A percentile compares a stretch with the other conserved stretches of the same genome.
Conservation (phyloP, 2,329 filamentous ascomycete species). For the Xylariomycetidae sp. region DNA sequence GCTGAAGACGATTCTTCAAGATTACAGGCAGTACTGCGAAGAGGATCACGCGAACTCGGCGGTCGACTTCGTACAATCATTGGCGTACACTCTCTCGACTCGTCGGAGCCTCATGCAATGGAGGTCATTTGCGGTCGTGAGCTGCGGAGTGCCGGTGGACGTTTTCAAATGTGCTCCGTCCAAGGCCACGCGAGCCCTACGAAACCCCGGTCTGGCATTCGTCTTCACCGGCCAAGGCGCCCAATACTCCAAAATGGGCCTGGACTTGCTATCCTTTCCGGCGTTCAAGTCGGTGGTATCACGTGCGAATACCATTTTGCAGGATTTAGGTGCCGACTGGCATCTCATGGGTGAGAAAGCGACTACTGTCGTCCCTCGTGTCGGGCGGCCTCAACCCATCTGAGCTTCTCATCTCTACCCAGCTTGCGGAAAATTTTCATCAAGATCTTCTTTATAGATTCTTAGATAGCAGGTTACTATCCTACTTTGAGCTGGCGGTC, state of each 20-base stretch:
- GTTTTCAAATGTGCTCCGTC: too few relatives aligned
- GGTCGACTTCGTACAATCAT: too few relatives aligned
- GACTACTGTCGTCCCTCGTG: too few relatives aligned
- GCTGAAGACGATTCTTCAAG: too few relatives aligned
- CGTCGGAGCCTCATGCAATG: conserved; percentile 9
- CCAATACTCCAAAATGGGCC: conserved; percentile 31
- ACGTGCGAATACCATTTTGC: background rate
- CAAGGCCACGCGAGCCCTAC: background rate
- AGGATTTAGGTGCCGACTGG: conserved; percentile 8
- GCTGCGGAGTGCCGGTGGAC: conserved; percentile 1
- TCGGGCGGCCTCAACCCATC: too few relatives aligned
- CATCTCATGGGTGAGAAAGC: conserved; percentile 10
- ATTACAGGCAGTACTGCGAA: too few relatives aligned
- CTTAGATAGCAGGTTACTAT: too few relatives aligned
- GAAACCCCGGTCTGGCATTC: conserved; percentile 2
- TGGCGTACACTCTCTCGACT: conserved; percentile 16
- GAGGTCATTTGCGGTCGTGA: conserved; percentile 10
- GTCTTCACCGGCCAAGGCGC: conserved; percentile 36
- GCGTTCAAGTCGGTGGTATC: background rate
- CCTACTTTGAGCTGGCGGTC: too few relatives aligned
- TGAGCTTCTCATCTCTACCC: too few relatives aligned
- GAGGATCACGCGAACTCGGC: too few relatives aligned
- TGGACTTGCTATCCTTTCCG: conserved; percentile 25
- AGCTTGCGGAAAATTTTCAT: too few relatives aligned
- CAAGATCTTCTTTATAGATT: too few relatives aligned